phyloP scores from a whole-genome alignment of 108 stramenopile species.

The Nitzschia inconspicua region DNA sequence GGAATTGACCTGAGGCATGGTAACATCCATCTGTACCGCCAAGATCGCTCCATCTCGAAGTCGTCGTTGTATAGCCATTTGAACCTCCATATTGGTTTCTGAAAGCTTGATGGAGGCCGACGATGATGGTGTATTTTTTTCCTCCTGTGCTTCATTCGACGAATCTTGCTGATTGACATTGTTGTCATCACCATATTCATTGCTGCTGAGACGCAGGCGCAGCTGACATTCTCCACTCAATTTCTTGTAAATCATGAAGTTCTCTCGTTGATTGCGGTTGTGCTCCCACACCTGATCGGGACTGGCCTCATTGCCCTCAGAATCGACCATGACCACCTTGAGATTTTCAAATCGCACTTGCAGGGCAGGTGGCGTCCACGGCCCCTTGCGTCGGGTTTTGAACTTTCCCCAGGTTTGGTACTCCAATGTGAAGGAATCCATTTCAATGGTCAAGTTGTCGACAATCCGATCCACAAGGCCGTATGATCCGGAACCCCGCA shows the following conservation, averaged over 20 bases:
- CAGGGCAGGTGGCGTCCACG: constrained; percentile 68
- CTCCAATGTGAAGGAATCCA: constrained; percentile 39
- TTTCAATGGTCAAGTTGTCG: constrained; percentile 68
- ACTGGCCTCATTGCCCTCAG: constrained; percentile 52
- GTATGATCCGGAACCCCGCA: constrained; percentile 32
- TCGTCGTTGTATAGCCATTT: constrained; percentile 57
- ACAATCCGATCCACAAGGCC: constrained; percentile 68
- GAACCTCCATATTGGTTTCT: constrained; percentile 44
- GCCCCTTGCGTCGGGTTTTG: constrained; percentile 60
- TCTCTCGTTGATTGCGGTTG: constrained; percentile 41
- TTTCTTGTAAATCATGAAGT: constrained; percentile 66
- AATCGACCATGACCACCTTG: constrained; percentile 56
- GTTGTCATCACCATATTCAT: too few species aligned
- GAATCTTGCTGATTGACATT: neutral
- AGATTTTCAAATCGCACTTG: constrained; percentile 37
- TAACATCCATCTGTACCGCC: constrained; percentile 61
- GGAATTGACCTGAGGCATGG: constrained; percentile 49
- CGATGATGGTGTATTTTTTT: neutral
- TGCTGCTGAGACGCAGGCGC: too few species aligned
- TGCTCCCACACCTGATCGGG: constrained; percentile 74
- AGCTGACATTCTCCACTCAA: constrained; percentile 35
- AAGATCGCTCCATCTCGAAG: constrained; percentile 63
- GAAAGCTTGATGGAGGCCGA: neutral
- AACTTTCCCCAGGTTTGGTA: constrained; percentile 73
- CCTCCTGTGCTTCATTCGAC: neutral